Conservation (phyloP, 2,329 filamentous ascomycete genomes). For the Ophiosphaerella korrae region DNA sequence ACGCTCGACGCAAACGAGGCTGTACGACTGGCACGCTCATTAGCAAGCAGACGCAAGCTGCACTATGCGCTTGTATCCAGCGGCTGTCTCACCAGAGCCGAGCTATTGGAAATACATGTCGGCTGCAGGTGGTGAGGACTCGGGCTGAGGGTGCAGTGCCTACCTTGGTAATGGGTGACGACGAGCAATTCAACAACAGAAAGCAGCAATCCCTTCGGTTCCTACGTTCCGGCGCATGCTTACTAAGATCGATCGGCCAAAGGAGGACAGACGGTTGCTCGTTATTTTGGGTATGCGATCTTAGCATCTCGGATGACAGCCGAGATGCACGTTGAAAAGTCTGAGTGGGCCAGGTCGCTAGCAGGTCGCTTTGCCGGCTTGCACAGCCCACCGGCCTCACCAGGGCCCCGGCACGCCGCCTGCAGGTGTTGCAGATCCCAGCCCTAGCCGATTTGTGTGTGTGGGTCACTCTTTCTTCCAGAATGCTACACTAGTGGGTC, state of each 20-base stretch:
- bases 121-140: too few species aligned
- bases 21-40: not conserved
- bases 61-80: constrained; percentile 5
- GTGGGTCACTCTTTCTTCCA: constrained; percentile 10
- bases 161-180: too few species aligned
- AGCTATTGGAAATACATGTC: too few species aligned
- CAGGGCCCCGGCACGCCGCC: constrained; percentile 17
- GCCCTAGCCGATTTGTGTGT: not conserved
- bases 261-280: constrained; percentile 17
- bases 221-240: constrained; percentile 3
- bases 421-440: constrained; percentile 25
- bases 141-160: not conserved
- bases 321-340: constrained; percentile 27
- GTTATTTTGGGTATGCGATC: constrained; percentile 22
- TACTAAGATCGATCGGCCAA: constrained; percentile 15
- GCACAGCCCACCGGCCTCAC: constrained; percentile 25
- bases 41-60: not conserved
- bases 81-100: constrained; percentile 4
- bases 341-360: constrained; percentile 9
- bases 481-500: constrained; percentile 15
- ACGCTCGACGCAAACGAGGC: not conserved
- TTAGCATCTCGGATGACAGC: constrained; percentile 27
- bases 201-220: too few species aligned
- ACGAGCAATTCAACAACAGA: too few species aligned
- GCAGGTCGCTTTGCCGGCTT: constrained; percentile 9